Base-by-base conservation (phyloP, 257 asterid genomes). In the Nyctanthes arbortristis region DNA sequence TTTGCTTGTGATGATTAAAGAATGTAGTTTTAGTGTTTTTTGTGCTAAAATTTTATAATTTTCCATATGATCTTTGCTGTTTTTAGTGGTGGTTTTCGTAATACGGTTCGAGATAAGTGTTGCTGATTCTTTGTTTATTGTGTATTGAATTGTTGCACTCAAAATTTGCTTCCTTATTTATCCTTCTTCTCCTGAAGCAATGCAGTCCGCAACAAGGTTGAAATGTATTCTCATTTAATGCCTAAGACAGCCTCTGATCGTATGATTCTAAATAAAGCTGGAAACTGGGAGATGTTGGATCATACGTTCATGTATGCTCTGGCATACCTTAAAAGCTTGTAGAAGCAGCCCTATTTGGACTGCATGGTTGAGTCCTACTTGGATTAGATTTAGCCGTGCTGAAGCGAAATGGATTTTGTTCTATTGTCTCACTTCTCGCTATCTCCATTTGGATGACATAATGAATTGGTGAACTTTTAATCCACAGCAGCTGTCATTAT, bases 31-130 rank as follows among this genome's bases (percentile, higher is more conserved):
- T n/a, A 56, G 57, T 28, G n/a, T 22, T 12, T 32, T 49, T 1
- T 62, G 55, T 31, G 67, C 16, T 56, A 61, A 70, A 61, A 40
- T 18, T 40, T 43, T 39, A 57, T 27, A 47, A n/a, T 28, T 7
- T 61, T 31, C 35, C n/a, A 13, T 30, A 36, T 29, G 16, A 0
- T 45, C 18, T 11, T 4, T 20, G 31, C n/a, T 29, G 22, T 29
- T 28, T 16, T 64, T 49, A n/a, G 18, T 49, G 28, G 27, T 52
- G 30, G 30, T 27, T 49, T 49, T 49, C 20, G 28, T 49, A n/a
- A 6, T 49, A 7, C 7, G 5, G 27, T 49, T 39, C 20, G 57
- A 20, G 57, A 49, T 18, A 6, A 49, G 12, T 49, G 9, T 18
- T 5, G 4, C 14, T 39, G n/a, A n/a, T 39, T 5, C 7, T 13